Conservation (phyloP, 164 flowering plant genomes). For the Protea cynaroides region DNA sequence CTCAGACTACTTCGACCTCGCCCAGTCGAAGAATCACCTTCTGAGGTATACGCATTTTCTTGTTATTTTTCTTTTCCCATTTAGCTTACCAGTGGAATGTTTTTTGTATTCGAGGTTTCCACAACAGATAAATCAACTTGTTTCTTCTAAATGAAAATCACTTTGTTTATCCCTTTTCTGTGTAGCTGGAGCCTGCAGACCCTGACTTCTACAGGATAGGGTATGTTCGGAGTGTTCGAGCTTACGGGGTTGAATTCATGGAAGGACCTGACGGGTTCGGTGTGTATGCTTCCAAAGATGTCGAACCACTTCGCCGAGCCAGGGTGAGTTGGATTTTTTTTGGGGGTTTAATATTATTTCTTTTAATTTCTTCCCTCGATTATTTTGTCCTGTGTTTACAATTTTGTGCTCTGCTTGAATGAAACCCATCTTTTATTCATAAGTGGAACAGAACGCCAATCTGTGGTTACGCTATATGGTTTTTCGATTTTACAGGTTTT, state of each 20-base stretch:
- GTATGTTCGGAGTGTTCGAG: conserved; percentile 69
- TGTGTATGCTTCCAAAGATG: conserved; percentile 84
- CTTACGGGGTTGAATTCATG: conserved; percentile 84
- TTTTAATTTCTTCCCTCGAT: background rate
- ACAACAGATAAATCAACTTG: too few species aligned
- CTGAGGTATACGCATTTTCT: conserved; percentile 16
- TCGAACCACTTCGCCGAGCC: conserved; percentile 80
- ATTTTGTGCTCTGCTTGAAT: background rate
- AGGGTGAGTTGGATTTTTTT: conserved; percentile 42
- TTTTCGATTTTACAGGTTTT: background rate
- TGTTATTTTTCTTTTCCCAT: background rate
- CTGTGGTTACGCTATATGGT: background rate
- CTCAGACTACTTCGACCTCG: conserved; percentile 18
- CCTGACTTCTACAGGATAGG: conserved; percentile 97
- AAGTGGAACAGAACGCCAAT: background rate
- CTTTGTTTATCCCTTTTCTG: background rate
- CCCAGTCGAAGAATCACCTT: conserved; percentile 14
- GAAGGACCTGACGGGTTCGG: conserved; percentile 99
- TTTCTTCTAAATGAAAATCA: too few species aligned
- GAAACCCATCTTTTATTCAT: background rate
- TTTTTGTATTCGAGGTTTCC: too few species aligned
- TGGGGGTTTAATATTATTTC: too few species aligned
- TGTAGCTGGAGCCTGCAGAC: conserved; percentile 79
- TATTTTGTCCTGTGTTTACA: background rate
- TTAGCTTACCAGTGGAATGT: background rate